phyloP scores from a whole-genome alignment of 2,329 filamentous ascomycete species.

The Metarhizium sp. region DNA sequence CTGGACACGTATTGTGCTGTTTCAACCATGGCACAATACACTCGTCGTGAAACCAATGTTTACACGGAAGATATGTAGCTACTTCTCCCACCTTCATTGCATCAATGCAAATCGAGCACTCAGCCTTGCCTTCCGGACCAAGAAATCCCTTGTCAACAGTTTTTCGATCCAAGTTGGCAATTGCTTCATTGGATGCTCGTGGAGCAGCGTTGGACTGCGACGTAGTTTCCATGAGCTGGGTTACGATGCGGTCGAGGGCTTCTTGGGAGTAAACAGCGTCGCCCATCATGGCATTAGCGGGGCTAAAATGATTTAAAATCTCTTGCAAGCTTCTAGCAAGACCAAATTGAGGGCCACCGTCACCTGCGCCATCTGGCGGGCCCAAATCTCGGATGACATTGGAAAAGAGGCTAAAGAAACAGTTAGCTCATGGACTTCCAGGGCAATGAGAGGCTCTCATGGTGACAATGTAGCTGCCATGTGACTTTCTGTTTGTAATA shows the following conservation, averaged over 20 bases:
- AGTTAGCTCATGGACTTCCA: slow-evolving; percentile 4
- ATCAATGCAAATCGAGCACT: slow-evolving; percentile 95
- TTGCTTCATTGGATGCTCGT: slow-evolving; percentile 67
- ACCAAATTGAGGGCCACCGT: slow-evolving; percentile 10
- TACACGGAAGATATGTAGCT: slow-evolving; percentile 73
- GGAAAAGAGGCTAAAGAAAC: slow-evolving; percentile 32
- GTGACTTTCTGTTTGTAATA: not conserved
- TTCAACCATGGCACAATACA: slow-evolving; percentile 79
- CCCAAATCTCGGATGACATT: slow-evolving; percentile 32
- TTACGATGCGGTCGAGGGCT: slow-evolving; percentile 80
- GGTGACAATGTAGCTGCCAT: no score
- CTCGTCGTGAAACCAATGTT: slow-evolving; percentile 84
- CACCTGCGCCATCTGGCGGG: slow-evolving; percentile 20
- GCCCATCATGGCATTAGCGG: slow-evolving; percentile 47
- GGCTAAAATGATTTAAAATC: slow-evolving; percentile 45
- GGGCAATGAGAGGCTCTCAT: not conserved
- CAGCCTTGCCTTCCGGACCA: slow-evolving; percentile 54
- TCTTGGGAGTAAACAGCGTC: slow-evolving; percentile 89
- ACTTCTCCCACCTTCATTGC: slow-evolving; percentile 63
- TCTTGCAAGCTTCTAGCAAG: slow-evolving; percentile 34
- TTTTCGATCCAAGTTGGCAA: slow-evolving; percentile 63
- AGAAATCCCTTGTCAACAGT: slow-evolving; percentile 63
- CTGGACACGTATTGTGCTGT: slow-evolving; percentile 88
- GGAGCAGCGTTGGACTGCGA: slow-evolving; percentile 68
- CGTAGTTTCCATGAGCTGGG: slow-evolving; percentile 79